Evolutionary conservation across 2,329 filamentous ascomycete genomes (phyloP).

Genomic region (Chrysoporthe deuterocubensis): DNA sequence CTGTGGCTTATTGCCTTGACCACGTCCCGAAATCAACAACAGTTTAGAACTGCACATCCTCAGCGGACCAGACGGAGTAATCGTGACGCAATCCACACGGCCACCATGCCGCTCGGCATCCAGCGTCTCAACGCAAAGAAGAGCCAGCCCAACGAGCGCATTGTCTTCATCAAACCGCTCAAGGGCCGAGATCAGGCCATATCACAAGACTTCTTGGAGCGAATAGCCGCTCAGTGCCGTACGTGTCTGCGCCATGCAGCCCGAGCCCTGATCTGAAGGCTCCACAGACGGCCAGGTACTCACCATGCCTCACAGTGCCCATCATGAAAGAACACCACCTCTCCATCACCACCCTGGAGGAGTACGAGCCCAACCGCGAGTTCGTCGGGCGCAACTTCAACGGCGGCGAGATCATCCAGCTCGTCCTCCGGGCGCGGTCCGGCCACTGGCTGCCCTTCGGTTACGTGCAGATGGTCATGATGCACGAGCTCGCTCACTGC

Average conservation of each 20-base stretch:
- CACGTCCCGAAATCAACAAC: neutral
- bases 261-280: neutral
- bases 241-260: constrained; percentile 33
- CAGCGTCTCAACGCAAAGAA: constrained; percentile 77
- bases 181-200: constrained; percentile 64
- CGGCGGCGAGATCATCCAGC: constrained; percentile 82
- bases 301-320: constrained; percentile 52
- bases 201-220: constrained; percentile 73
- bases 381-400: constrained; percentile 93
- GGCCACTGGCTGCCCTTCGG: constrained; percentile 78
- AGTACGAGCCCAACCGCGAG: constrained; percentile 79
- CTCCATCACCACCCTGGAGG: constrained; percentile 73
- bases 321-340: constrained; percentile 71
- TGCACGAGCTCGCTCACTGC: constrained; percentile 88
- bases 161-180: constrained; percentile 85
- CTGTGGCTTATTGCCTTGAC: neutral
- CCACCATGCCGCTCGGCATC: constrained; percentile 74
- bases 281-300: neutral
- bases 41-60: neutral
- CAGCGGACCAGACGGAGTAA: neutral
- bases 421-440: constrained; percentile 73
- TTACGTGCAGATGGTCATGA: constrained; percentile 94
- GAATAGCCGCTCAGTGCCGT: constrained; percentile 81
- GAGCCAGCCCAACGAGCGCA: constrained; percentile 74
- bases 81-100: constrained; percentile 20